These are phyloP conservation scores for Caloboletus inedulis DNA, from an alignment of 1,284 basidiomycete genomes.

Conservation along the genomic window DNA sequence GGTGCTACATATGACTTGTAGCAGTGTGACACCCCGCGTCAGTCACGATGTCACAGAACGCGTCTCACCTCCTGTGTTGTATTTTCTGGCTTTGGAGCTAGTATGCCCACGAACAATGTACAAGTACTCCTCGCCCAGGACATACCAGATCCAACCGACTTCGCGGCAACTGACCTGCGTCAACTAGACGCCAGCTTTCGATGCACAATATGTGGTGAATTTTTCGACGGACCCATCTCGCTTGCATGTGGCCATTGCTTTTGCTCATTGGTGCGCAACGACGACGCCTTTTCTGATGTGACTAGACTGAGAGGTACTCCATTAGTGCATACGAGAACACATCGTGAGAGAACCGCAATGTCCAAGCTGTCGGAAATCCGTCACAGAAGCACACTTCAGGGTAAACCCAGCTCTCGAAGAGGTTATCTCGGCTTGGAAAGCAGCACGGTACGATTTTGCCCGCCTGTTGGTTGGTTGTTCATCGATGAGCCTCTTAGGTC, in stretches of 20 bases:
- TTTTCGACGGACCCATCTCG: slow-evolving; percentile 67
- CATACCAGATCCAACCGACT: slow-evolving; percentile 67
- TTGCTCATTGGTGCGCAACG: slow-evolving; percentile 61
- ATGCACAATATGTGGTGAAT: slow-evolving; percentile 69
- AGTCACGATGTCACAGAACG: slow-evolving; percentile 30
- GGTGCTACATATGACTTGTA: not conserved
- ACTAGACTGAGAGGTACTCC: slow-evolving; percentile 1
- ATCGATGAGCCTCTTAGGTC: slow-evolving; percentile 31
- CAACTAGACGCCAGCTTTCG: slow-evolving; percentile 60
- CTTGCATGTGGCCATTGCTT: slow-evolving; percentile 73
- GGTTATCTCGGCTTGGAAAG: slow-evolving; percentile 58
- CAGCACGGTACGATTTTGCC: slow-evolving; percentile 48
- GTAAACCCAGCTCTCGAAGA: slow-evolving; percentile 60
- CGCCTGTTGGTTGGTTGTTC: not conserved
- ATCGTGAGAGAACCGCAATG: slow-evolving; percentile 58
- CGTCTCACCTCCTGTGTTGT: slow-evolving; percentile 1
- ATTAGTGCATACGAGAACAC: slow-evolving; percentile 62
- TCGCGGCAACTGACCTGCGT: slow-evolving; percentile 56
- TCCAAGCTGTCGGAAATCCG: slow-evolving; percentile 57
- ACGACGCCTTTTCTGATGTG: not conserved
- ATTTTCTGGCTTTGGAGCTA: not conserved
- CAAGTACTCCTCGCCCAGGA: slow-evolving; percentile 34
- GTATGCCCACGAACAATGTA: slow-evolving; percentile 31
- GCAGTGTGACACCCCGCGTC: slow-evolving; percentile 23
- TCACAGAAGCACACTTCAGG: slow-evolving; percentile 57